Conservation (phyloP, 305 asterid genomes). For the Striga hermonthica region DNA sequence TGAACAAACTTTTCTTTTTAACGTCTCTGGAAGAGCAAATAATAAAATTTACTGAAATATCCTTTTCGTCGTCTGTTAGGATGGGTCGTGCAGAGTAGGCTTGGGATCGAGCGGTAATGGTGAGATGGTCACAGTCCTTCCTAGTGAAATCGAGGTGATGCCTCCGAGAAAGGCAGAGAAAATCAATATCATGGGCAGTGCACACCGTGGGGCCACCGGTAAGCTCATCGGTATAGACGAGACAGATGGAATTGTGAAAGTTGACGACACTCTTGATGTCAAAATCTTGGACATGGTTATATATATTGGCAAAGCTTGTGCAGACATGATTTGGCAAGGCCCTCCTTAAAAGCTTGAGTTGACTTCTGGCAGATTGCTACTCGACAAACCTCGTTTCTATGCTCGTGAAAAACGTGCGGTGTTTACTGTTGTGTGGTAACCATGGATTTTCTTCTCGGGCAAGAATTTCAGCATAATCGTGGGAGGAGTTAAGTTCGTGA, state of each 20-base stretch:
- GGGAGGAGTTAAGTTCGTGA: too few species aligned
- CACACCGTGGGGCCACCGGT: constrained; percentile 83
- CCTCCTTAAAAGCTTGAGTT: not conserved
- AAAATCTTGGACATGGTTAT: constrained; percentile 75
- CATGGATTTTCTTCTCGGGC: too few species aligned
- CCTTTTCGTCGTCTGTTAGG: constrained; percentile 41
- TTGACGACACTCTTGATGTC: constrained; percentile 76
- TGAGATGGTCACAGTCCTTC: constrained; percentile 53
- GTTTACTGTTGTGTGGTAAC: too few species aligned
- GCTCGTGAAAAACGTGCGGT: too few species aligned
- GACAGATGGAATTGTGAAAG: constrained; percentile 86
- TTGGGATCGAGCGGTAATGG: constrained; percentile 81
- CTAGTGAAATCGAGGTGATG: constrained; percentile 66
- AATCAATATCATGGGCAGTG: constrained; percentile 87
- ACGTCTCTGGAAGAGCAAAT: too few species aligned
- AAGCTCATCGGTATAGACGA: constrained; percentile 93
- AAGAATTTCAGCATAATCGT: too few species aligned
- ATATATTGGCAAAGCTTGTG: constrained; percentile 69
- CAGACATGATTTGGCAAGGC: constrained; percentile 32
- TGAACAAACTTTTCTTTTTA: too few species aligned
- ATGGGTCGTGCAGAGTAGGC: constrained; percentile 77
- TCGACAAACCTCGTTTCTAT: too few species aligned
- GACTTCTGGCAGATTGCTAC: too few species aligned
- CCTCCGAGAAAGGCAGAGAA: constrained; percentile 74
- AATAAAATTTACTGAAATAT: not conserved